Percentiles rank a stretch among this genome's conserved stretches.
Evolutionary conservation across 2,329 filamentous ascomycete species (phyloP).

Genomic region (Fusarium palustre): DNA sequence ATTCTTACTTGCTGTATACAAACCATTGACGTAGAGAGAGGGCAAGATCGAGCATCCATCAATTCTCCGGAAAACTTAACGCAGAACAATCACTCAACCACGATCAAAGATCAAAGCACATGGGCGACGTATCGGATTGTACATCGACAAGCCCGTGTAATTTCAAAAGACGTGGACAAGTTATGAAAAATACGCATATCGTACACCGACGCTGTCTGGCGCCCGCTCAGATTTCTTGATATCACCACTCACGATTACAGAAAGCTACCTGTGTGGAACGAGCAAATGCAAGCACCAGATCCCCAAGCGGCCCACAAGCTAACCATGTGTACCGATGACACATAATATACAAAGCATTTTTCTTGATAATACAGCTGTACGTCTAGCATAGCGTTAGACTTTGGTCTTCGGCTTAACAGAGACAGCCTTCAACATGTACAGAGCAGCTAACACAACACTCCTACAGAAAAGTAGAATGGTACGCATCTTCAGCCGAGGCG

Average conservation of each 20-base stretch:
- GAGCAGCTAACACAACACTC: neutral
- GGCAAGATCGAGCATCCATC: neutral
- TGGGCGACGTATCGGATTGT: neutral
- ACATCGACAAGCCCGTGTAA: too few species aligned
- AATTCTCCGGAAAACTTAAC: neutral
- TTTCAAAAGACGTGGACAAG: too few species aligned
- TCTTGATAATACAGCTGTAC: too few species aligned
- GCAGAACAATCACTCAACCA: neutral
- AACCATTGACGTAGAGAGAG: neutral
- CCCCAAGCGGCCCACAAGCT: neutral
- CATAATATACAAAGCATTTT: too few species aligned
- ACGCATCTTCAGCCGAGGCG: too few species aligned
- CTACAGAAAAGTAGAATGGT: neutral
- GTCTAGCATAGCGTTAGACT: too few species aligned
- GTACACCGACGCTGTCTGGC: neutral
- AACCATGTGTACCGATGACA: neutral
- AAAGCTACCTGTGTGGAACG: constrained; percentile 63
- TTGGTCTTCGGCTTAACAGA: too few species aligned
- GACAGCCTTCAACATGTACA: too few species aligned
- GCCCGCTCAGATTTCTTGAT: neutral
- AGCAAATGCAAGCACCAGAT: neutral
- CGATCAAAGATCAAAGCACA: too few species aligned
- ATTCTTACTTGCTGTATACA: neutral
- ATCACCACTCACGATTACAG: neutral
- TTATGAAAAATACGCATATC: too few species aligned